Evolutionary conservation across 192 early-diverging fungal species (phyloP).

Genomic region (Rhizoclosmatium sp.): DNA sequence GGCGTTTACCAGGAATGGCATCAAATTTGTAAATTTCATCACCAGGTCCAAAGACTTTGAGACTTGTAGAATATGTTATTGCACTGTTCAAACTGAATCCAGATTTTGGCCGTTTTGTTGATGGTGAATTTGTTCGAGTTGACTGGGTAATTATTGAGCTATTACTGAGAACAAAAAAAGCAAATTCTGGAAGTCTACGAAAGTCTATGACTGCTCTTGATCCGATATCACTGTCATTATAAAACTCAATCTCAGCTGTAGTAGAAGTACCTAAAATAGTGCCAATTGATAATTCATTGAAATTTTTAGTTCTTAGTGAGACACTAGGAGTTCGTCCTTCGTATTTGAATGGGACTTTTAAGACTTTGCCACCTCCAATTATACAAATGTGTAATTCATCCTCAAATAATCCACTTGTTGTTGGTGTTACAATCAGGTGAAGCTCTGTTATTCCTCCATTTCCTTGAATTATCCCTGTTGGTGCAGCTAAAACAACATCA

Average conservation of each 20-base stretch:
- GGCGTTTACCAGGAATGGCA: neutral
- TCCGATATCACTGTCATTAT: constrained; percentile 43
- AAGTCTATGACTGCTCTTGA: constrained; percentile 53
- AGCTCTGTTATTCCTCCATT: constrained; percentile 40
- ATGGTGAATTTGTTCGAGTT: constrained; percentile 21
- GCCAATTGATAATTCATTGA: constrained; percentile 34
- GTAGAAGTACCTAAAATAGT: constrained; percentile 52
- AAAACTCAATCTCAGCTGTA: constrained; percentile 16
- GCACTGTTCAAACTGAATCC: neutral
- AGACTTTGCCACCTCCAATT: constrained; percentile 46
- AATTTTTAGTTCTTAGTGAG: constrained; percentile 8
- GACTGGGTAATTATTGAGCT: constrained; percentile 6
- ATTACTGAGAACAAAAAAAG: constrained; percentile 20
- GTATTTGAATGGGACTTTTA: constrained; percentile 55
- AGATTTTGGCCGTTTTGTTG: constrained; percentile 26
- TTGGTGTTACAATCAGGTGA: constrained; percentile 40
- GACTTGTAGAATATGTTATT: neutral
- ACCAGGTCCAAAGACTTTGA: neutral
- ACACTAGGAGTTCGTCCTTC: constrained; percentile 47
- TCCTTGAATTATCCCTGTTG: constrained; percentile 41
- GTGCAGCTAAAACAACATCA: constrained; percentile 36
- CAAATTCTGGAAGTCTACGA: constrained; percentile 48
- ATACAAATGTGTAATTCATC: constrained; percentile 47
- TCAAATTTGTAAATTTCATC: constrained; percentile 33
- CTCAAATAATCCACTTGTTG: constrained; percentile 41